Evolutionary conservation across 192 early-diverging fungal genomes (phyloP).

Genomic region (Dissophora ornata): DNA sequence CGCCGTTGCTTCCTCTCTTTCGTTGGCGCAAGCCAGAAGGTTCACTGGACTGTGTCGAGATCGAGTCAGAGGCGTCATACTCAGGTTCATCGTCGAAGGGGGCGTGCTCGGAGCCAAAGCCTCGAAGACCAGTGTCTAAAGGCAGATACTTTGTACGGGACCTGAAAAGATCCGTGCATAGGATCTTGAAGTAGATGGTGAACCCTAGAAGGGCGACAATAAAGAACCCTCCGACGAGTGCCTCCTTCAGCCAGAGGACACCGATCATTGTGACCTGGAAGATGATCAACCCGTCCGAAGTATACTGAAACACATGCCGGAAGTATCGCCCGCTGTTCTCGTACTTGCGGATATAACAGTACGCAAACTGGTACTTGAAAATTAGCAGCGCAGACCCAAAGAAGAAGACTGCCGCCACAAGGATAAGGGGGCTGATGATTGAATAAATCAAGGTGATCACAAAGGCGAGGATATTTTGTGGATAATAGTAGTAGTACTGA

Average conservation of each 20-base stretch:
- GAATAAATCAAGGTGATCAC: slow-evolving; percentile 72
- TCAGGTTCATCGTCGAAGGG: not conserved
- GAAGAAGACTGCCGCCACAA: slow-evolving; percentile 65
- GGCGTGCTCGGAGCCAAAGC: slow-evolving; percentile 24
- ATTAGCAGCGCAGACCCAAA: slow-evolving; percentile 63
- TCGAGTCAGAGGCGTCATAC: not conserved
- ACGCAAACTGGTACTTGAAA: slow-evolving; percentile 72
- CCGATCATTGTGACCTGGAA: slow-evolving; percentile 70
- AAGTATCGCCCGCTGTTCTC: slow-evolving; percentile 68
- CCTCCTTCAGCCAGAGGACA: slow-evolving; percentile 62
- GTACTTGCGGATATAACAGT: slow-evolving; percentile 68
- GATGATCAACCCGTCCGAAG: slow-evolving; percentile 65
- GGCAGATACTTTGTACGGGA: slow-evolving; percentile 57
- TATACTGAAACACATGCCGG: slow-evolving; percentile 64
- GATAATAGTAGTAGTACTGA: slow-evolving; percentile 72
- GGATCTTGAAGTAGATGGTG: slow-evolving; percentile 60
- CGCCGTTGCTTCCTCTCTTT: too few relatives aligned
- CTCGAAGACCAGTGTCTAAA: slow-evolving; percentile 42
- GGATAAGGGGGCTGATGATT: slow-evolving; percentile 69
- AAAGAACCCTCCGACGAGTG: slow-evolving; percentile 51
- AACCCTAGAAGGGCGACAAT: slow-evolving; percentile 58
- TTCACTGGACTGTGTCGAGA: not conserved
- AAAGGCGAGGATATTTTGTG: slow-evolving; percentile 69
- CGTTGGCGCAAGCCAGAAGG: slow-evolving; percentile 12
- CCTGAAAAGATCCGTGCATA: slow-evolving; percentile 57